A percentile compares a stretch with the other conserved stretches of the same genome.
Conservation (phyloP, 164 flowering plant species). For the Chimonanthus salicifolius region DNA sequence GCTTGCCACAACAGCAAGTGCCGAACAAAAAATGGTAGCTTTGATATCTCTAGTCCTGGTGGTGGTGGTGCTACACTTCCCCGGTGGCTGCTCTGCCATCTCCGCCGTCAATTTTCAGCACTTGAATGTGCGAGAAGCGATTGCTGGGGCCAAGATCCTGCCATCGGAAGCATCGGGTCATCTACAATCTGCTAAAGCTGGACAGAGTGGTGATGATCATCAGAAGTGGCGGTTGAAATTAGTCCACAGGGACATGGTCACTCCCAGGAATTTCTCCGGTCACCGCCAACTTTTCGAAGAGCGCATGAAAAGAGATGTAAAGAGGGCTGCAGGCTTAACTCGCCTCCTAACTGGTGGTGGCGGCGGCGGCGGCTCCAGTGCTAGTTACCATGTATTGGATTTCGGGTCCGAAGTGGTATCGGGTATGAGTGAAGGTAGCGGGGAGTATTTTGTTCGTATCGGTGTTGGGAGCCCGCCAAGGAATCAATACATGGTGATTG, state of each 20-base stretch:
- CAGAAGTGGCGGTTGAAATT: slow-evolving; percentile 17
- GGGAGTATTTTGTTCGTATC: slow-evolving; percentile 78
- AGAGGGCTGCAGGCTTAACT: slow-evolving; percentile 39
- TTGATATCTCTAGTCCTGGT: slow-evolving; percentile 11
- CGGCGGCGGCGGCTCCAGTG: slow-evolving; percentile 8
- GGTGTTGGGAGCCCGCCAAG: slow-evolving; percentile 88
- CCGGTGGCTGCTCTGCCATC: not conserved
- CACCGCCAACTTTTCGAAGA: slow-evolving; percentile 30
- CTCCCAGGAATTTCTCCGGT: slow-evolving; percentile 7
- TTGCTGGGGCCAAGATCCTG: slow-evolving; percentile 6
- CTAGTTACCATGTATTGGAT: slow-evolving; percentile 28
- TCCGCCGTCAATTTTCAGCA: slow-evolving; percentile 16
- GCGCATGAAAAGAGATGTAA: slow-evolving; percentile 46
- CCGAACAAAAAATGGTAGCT: slow-evolving; percentile 8
- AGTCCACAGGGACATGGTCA: slow-evolving; percentile 19
- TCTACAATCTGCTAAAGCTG: slow-evolving; percentile 9
- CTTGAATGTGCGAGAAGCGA: slow-evolving; percentile 38
- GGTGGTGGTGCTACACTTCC: slow-evolving; percentile 5
- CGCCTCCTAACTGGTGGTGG: slow-evolving; percentile 24
- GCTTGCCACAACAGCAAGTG: slow-evolving; percentile 1
- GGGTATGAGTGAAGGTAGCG: slow-evolving; percentile 88
- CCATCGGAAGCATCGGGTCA: not conserved
- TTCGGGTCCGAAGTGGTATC: slow-evolving; percentile 87
- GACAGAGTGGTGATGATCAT: not conserved
- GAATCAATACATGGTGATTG: slow-evolving; percentile 74